These are phyloP conservation scores for Aciculoconidium aculeatum DNA, from an alignment of 805 yeast genomes.

Conservation along the genomic window DNA sequence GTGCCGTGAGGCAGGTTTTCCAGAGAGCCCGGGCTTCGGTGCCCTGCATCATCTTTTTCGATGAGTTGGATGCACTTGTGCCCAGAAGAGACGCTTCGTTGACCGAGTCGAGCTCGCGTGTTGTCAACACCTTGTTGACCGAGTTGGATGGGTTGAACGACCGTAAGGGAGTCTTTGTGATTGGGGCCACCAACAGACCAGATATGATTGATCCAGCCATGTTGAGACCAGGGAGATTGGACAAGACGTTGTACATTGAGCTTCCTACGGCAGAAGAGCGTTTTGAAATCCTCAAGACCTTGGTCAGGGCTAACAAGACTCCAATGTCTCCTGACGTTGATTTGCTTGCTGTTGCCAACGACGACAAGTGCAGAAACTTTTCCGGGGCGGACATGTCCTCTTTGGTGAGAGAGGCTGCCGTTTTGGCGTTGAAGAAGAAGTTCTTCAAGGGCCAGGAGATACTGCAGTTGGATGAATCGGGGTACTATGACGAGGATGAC, in stretches of 20 bases:
- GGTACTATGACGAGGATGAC: slow-evolving; percentile 26
- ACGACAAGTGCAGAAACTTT: slow-evolving; percentile 79
- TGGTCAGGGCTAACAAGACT: slow-evolving; percentile 64
- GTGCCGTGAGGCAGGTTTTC: slow-evolving; percentile 90
- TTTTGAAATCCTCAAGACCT: slow-evolving; percentile 72
- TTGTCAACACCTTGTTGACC: slow-evolving; percentile 88
- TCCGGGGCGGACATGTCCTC: slow-evolving; percentile 97
- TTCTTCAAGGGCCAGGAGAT: slow-evolving; percentile 46
- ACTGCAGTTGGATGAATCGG: slow-evolving; percentile 34
- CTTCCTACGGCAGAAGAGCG: slow-evolving; percentile 78
- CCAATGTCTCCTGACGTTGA: slow-evolving; percentile 67
- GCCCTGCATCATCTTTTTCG: slow-evolving; percentile 93
- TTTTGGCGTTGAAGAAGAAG: slow-evolving; percentile 71
- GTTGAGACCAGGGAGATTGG: slow-evolving; percentile 95
- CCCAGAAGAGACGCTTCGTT: slow-evolving; percentile 87
- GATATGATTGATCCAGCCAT: slow-evolving; percentile 98
- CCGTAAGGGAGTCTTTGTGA: slow-evolving; percentile 85
- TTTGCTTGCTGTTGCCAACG: slow-evolving; percentile 56
- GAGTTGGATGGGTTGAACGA: slow-evolving; percentile 94
- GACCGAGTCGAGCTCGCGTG: slow-evolving; percentile 87
- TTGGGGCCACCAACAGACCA: slow-evolving; percentile 96
- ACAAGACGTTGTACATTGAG: slow-evolving; percentile 87
- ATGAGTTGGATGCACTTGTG: slow-evolving; percentile 92
- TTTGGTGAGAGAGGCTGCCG: slow-evolving; percentile 90
- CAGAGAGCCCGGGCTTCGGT: slow-evolving; percentile 87